Percentiles rank a stretch among this genome's conserved stretches.
phyloP scores from a whole-genome alignment of 345 rosid species.

The Gossypium bickii region DNA sequence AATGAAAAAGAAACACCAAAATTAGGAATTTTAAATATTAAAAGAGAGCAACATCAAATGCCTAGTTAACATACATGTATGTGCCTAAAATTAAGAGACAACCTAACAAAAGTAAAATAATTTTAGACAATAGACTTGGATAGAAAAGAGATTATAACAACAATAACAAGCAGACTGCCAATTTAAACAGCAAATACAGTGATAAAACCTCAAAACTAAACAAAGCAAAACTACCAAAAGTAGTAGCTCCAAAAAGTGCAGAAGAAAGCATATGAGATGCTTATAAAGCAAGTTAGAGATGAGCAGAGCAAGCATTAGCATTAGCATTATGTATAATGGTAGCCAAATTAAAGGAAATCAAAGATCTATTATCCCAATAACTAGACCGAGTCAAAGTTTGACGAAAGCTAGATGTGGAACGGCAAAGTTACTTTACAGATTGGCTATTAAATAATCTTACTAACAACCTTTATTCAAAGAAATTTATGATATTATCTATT shows the following conservation, averaged over 20 bases:
- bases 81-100: not conserved
- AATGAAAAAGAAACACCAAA: not conserved
- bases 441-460: not conserved
- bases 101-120: not conserved
- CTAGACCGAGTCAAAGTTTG: not conserved
- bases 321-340: not conserved
- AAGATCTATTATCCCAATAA: not conserved
- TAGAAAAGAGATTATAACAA: not conserved
- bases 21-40: not conserved
- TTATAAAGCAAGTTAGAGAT: not conserved
- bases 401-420: not conserved
- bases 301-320: slow-evolving; percentile 9
- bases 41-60: not conserved
- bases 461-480: not conserved
- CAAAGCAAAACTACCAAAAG: not conserved
- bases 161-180: not conserved
- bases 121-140: not conserved
- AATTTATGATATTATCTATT: not conserved
- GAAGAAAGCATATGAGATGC: not conserved
- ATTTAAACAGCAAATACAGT: not conserved
- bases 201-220: slow-evolving; percentile 11
- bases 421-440: not conserved
- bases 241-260: not conserved
- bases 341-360: not conserved
- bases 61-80: not conserved